Conservation (phyloP, 345 rosid species). For the Eucalyptus dawsonii region DNA sequence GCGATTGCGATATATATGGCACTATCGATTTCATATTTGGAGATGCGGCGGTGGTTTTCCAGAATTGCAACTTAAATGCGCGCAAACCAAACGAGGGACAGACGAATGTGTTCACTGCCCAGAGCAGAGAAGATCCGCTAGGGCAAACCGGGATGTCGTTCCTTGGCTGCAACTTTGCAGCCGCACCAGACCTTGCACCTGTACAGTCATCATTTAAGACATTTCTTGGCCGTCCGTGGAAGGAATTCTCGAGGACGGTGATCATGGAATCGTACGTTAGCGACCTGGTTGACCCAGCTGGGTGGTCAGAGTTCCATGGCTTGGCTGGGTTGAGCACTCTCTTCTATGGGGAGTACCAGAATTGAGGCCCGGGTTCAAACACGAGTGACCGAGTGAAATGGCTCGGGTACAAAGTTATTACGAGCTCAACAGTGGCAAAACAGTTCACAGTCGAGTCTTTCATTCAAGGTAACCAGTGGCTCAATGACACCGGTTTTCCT, state of each 20-base stretch:
- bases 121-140: no score
- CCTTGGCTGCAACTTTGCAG: neutral
- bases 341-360: conserved; percentile 19
- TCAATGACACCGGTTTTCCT: neutral
- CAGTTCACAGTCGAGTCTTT: conserved; percentile 10
- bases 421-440: neutral
- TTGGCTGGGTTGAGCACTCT: neutral
- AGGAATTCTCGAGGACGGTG: neutral
- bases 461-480: conserved; percentile 1
- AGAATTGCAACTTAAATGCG: neutral
- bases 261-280: neutral
- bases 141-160: neutral
- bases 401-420: conserved; percentile 14
- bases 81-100: neutral
- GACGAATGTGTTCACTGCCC: neutral
- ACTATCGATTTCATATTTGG: conserved; percentile 19
- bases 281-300: neutral
- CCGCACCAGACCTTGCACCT: neutral
- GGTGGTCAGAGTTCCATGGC: neutral
- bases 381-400: conserved; percentile 14
- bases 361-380: conserved; percentile 15
- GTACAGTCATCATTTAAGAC: neutral
- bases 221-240: conserved; percentile 16
- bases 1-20: conserved; percentile 10
- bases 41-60: conserved; percentile 8